A percentile compares a stretch with the other conserved stretches of the same genome.
Conservation (phyloP, 2,329 filamentous ascomycete species). For the Cadophora malorum region DNA sequence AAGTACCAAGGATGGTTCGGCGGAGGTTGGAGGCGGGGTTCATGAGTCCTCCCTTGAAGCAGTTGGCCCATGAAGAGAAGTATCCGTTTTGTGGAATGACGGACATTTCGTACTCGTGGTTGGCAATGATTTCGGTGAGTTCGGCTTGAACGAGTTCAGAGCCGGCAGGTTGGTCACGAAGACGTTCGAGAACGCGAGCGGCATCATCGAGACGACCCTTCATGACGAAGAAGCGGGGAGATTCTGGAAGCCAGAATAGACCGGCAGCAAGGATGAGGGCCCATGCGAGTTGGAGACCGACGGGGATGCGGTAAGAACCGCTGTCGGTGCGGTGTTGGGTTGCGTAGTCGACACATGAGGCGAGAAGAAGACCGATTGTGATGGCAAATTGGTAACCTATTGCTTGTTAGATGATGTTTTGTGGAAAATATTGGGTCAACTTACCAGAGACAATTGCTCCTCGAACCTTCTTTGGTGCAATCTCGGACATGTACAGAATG, state of each 20-base stretch:
- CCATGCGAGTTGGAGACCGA: conserved; percentile 81
- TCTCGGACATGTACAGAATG: conserved; percentile 78
- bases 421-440: not conserved
- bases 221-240: conserved; percentile 84
- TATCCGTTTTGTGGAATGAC: conserved; percentile 69
- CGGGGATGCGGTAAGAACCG: conserved; percentile 80
- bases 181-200: conserved; percentile 68
- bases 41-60: conserved; percentile 72
- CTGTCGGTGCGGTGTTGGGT: conserved; percentile 67
- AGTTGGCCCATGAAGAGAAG: conserved; percentile 75
- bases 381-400: conserved; percentile 83
- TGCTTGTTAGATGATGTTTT: conserved; percentile 15
- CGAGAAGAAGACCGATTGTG: conserved; percentile 78
- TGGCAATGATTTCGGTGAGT: conserved; percentile 84
- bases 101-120: conserved; percentile 81
- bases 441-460: conserved; percentile 32
- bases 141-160: conserved; percentile 80
- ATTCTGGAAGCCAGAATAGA: conserved; percentile 80
- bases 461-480: conserved; percentile 54
- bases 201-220: conserved; percentile 68
- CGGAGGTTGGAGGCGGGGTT: conserved; percentile 74
- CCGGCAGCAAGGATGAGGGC: conserved; percentile 75
- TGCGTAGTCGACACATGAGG: conserved; percentile 75
- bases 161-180: conserved; percentile 75
- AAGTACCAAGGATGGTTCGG: conserved; percentile 73